These are phyloP conservation scores for Leccinum incarnatum DNA, from an alignment of 768 basidiomycete species.

Conservation along the genomic window DNA sequence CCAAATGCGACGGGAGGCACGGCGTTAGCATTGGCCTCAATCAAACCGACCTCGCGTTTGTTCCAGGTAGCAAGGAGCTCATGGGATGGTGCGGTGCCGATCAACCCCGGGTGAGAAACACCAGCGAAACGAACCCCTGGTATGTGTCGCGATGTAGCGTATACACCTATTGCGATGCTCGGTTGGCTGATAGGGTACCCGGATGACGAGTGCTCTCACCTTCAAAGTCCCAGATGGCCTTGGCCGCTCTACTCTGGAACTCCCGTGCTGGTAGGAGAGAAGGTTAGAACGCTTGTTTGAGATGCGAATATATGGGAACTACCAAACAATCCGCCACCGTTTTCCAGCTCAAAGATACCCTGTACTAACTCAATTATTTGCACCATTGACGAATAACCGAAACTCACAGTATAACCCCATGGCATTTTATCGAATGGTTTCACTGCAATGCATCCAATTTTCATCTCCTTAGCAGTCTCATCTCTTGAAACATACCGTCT, in stretches of 20 bases:
- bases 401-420: constrained; percentile 70
- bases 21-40: constrained; percentile 47
- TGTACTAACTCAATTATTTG: constrained; percentile 21
- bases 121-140: constrained; percentile 80
- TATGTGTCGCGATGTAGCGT: constrained; percentile 72
- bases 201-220: constrained; percentile 33
- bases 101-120: constrained; percentile 71
- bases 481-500: constrained; percentile 45
- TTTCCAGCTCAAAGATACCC: constrained; percentile 73
- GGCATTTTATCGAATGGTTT: constrained; percentile 72
- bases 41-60: constrained; percentile 63
- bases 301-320: constrained; percentile 4
- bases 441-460: constrained; percentile 35
- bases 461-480: not conserved
- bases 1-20: constrained; percentile 67
- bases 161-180: constrained; percentile 45
- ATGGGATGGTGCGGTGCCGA: constrained; percentile 72
- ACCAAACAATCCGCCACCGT: constrained; percentile 74
- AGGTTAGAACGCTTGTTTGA: not conserved
- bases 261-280: constrained; percentile 46
- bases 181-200: not conserved
- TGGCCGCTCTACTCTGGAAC: constrained; percentile 67
- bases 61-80: constrained; percentile 77
- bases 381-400: too few relatives aligned
- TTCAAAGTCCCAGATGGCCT: constrained; percentile 81